Percentiles rank a stretch among this genome's conserved stretches.
Evolutionary conservation across 768 basidiomycete species (phyloP).

Genomic region (Pholiota microspora): DNA sequence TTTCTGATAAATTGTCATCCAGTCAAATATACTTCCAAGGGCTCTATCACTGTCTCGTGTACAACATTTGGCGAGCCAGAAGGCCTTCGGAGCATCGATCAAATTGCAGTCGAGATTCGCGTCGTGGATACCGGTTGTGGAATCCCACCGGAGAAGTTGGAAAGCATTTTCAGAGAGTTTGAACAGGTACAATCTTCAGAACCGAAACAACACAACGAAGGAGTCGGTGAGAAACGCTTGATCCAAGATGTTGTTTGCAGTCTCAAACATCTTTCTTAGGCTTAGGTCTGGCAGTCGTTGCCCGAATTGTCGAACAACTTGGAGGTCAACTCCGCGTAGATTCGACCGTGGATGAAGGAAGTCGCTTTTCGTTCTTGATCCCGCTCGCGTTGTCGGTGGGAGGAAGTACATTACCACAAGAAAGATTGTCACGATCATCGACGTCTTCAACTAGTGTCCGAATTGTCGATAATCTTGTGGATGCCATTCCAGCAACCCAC

Average conservation of each 20-base stretch:
- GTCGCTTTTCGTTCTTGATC: conserved; percentile 70
- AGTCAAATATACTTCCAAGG: conserved; percentile 73
- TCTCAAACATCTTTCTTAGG: conserved; percentile 32
- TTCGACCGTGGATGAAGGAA: conserved; percentile 63
- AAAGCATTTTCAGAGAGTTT: conserved; percentile 77
- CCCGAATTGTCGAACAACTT: conserved; percentile 75
- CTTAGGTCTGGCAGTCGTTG: conserved; percentile 78
- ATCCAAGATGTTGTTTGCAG: no score
- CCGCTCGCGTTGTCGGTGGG: conserved; percentile 49
- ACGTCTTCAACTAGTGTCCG: conserved; percentile 21
- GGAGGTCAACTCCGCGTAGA: conserved; percentile 80
- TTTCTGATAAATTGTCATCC: not conserved
- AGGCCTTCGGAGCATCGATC: conserved; percentile 41
- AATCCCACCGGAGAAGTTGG: conserved; percentile 62
- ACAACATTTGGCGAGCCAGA: conserved; percentile 48
- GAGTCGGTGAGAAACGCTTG: conserved; percentile 41
- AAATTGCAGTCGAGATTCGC: conserved; percentile 63
- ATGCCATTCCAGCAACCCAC: conserved; percentile 41
- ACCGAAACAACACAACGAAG: conserved; percentile 34
- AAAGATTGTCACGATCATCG: conserved; percentile 19
- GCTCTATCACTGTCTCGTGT: conserved; percentile 61
- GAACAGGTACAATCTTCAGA: conserved; percentile 67
- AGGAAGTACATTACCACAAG: not conserved
- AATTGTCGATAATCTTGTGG: conserved; percentile 43
- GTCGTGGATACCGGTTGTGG: conserved; percentile 76